Percentiles rank a stretch among this genome's conserved stretches.
Conservation (phyloP, 805 yeast genomes). For the Vanderwaltozyma yarrowii region DNA sequence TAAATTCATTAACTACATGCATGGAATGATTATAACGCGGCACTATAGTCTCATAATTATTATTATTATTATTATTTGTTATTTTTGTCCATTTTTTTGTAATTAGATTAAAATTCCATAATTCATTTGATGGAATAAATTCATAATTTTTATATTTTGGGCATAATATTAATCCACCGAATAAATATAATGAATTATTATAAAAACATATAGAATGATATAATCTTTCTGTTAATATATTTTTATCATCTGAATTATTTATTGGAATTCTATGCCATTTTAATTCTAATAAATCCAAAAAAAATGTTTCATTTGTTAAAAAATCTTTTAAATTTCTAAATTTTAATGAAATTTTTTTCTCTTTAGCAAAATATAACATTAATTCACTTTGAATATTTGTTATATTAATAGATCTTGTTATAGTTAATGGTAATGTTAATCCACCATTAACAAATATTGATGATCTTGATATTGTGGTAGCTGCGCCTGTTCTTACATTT, state of each 20-base stretch:
- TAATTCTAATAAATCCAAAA: constrained; percentile 47
- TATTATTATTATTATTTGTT: constrained; percentile 20
- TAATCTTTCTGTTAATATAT: constrained; percentile 31
- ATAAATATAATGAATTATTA: constrained; percentile 43
- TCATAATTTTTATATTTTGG: constrained; percentile 17
- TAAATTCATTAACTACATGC: constrained; percentile 23
- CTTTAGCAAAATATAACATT: constrained; percentile 21
- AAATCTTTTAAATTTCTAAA: not conserved
- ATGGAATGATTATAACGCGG: constrained; percentile 32
- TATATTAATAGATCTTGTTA: constrained; percentile 29
- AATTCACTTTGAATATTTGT: constrained; percentile 33
- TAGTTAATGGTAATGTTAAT: constrained; percentile 44
- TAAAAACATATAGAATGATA: constrained; percentile 48
- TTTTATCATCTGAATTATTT: not conserved
- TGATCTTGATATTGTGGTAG: constrained; percentile 47
- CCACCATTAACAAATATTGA: constrained; percentile 60
- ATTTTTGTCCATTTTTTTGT: constrained; percentile 45
- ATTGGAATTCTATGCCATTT: constrained; percentile 41
- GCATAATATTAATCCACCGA: constrained; percentile 53
- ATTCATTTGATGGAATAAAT: constrained; percentile 44
- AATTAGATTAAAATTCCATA: constrained; percentile 58
- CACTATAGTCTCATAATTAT: not conserved
- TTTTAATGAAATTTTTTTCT: constrained; percentile 3
- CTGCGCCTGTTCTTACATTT: constrained; percentile 59
- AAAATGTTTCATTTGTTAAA: constrained; percentile 38